Conservation (phyloP, 2,329 filamentous ascomycete genomes). For the Fusarium sacchari region DNA sequence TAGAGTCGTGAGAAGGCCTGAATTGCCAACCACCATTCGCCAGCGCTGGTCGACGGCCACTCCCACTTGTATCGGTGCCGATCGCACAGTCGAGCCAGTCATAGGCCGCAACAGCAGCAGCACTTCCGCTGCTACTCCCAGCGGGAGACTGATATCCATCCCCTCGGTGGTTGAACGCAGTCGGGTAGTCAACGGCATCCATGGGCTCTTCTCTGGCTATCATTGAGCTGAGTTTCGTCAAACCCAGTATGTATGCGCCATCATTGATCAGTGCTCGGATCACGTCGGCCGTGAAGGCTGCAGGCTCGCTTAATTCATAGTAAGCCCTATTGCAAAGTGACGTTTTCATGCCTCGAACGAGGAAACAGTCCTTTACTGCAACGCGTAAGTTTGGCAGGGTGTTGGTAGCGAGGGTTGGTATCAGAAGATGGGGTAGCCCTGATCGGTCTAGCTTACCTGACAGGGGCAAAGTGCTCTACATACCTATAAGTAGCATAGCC, state of each 20-base stretch:
- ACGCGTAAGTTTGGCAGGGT: too few species aligned
- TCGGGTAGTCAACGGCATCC: constrained; percentile 48
- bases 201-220: not conserved
- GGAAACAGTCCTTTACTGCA: not conserved
- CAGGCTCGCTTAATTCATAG: not conserved
- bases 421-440: too few species aligned
- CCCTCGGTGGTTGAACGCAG: constrained; percentile 56
- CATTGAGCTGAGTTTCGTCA: not conserved
- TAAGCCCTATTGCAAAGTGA: not conserved
- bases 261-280: rapidly evolving
- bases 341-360: not conserved
- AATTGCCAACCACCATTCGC: constrained; percentile 50
- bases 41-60: constrained; percentile 56
- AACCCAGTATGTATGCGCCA: not conserved
- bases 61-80: constrained; percentile 21
- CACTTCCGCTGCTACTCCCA: constrained; percentile 56
- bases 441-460: too few species aligned
- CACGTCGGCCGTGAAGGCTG: rapidly evolving
- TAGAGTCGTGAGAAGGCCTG: not conserved
- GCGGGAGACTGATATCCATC: constrained; percentile 59
- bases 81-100: constrained; percentile 53
- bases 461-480: too few species aligned
- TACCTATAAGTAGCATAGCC: too few species aligned
- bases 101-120: constrained; percentile 52
- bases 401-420: not conserved